phyloP scores from a whole-genome alignment of 192 early-diverging fungal species.

The Backusella psychrophila region DNA sequence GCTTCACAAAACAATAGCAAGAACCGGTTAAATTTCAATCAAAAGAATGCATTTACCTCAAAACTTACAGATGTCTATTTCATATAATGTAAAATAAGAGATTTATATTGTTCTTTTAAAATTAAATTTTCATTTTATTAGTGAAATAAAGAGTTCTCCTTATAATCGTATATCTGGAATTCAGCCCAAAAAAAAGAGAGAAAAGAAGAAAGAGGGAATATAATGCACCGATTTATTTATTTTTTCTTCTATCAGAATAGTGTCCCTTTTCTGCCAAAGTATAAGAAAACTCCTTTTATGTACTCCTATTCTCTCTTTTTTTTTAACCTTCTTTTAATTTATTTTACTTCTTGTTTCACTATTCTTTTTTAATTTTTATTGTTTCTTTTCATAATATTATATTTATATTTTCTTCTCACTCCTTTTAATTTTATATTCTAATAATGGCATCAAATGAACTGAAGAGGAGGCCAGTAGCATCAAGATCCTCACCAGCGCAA shows the following conservation, averaged over 20 bases:
- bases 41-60: too few relatives aligned
- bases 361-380: neutral
- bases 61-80: too few relatives aligned
- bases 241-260: neutral
- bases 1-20: too few relatives aligned
- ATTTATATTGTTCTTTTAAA: too few relatives aligned
- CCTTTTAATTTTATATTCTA: neutral
- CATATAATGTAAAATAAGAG: too few relatives aligned
- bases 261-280: neutral
- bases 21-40: too few relatives aligned
- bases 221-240: neutral
- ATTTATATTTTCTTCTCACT: neutral
- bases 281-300: slow-evolving; percentile 6
- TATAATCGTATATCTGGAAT: neutral
- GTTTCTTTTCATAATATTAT: neutral
- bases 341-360: neutral
- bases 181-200: neutral
- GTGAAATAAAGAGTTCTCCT: too few relatives aligned
- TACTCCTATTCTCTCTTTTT: neutral
- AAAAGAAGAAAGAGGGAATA: neutral
- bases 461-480: neutral
- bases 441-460: slow-evolving; percentile 5
- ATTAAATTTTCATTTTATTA: too few relatives aligned
- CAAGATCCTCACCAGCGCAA: neutral
- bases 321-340: neutral